Percentiles rank a stretch among this genome's conserved stretches.
phyloP scores from a whole-genome alignment of 2,329 filamentous ascomycete genomes.

The Leptographium procerum region DNA sequence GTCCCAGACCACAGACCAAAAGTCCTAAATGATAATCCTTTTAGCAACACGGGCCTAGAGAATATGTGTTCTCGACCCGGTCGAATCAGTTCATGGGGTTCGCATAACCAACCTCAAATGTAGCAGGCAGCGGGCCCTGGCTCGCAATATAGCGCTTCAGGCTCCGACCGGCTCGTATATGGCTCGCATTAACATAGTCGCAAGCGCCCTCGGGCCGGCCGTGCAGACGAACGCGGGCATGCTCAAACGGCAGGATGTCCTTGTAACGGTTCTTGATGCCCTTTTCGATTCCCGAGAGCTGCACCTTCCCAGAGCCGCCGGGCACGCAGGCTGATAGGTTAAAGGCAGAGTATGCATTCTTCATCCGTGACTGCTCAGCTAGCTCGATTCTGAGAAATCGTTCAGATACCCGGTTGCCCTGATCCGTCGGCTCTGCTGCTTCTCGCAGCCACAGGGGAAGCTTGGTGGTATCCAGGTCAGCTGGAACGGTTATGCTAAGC shows the following conservation, averaged over 20 bases:
- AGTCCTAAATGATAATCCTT: constrained; percentile 54
- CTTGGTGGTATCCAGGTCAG: constrained; percentile 31
- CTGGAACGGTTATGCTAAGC: constrained; percentile 42
- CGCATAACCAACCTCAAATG: constrained; percentile 56
- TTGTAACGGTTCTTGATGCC: constrained; percentile 95
- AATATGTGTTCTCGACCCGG: too few relatives aligned
- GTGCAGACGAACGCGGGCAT: constrained; percentile 73
- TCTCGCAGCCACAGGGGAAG: constrained; percentile 70
- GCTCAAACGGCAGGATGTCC: constrained; percentile 93
- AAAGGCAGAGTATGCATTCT: constrained; percentile 52
- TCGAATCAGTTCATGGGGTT: not conserved
- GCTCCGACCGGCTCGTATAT: constrained; percentile 67
- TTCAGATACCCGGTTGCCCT: constrained; percentile 70
- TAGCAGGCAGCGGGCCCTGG: constrained; percentile 84
- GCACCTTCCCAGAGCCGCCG: constrained; percentile 33
- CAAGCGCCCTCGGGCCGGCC: constrained; percentile 56
- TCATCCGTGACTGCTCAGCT: constrained; percentile 85
- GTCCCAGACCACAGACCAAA: constrained; percentile 97
- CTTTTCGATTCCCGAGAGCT: constrained; percentile 87
- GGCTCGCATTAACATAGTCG: constrained; percentile 93
- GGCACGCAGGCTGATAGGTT: constrained; percentile 26
- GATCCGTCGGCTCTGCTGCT: constrained; percentile 54
- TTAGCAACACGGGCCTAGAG: not conserved
- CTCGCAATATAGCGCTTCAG: constrained; percentile 93
- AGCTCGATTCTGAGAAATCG: constrained; percentile 78